Percentiles rank a stretch among this genome's conserved stretches.
Evolutionary conservation across 371 early-diverging fungal genomes (phyloP).

Genomic region (Apophysomyces variabilis): DNA sequence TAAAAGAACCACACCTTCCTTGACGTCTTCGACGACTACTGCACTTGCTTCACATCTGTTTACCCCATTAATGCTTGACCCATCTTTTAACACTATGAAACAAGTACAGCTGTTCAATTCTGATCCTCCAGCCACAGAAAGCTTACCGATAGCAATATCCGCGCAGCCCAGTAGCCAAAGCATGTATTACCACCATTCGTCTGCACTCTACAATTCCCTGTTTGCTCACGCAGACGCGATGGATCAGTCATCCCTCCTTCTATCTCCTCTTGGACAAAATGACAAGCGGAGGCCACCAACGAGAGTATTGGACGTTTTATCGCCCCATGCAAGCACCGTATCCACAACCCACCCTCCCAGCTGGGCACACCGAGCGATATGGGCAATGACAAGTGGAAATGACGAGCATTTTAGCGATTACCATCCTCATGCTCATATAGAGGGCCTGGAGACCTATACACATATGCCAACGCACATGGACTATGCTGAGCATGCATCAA

Average conservation of each 20-base stretch:
- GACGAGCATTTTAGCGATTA: background rate
- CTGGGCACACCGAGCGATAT: conserved; percentile 10
- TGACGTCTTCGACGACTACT: too few relatives aligned
- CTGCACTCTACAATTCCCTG: background rate
- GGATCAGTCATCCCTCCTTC: background rate
- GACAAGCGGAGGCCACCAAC: background rate
- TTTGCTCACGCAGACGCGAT: background rate
- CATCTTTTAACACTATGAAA: too few relatives aligned
- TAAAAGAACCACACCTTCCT: background rate
- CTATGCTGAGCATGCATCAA: background rate
- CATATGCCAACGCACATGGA: background rate
- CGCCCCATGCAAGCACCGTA: background rate
- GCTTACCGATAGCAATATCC: background rate
- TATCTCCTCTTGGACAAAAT: background rate
- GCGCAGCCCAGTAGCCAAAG: background rate
- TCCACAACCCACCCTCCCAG: background rate
- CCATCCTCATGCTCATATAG: background rate
- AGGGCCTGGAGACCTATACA: background rate
- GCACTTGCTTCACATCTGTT: too few relatives aligned
- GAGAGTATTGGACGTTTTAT: background rate
- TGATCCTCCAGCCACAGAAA: too few relatives aligned
- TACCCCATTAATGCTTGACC: too few relatives aligned
- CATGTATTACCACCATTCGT: background rate
- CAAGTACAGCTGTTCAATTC: too few relatives aligned
- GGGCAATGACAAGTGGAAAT: background rate